Conservation (phyloP, 768 basidiomycete species). For the Hericium erinaceus region DNA sequence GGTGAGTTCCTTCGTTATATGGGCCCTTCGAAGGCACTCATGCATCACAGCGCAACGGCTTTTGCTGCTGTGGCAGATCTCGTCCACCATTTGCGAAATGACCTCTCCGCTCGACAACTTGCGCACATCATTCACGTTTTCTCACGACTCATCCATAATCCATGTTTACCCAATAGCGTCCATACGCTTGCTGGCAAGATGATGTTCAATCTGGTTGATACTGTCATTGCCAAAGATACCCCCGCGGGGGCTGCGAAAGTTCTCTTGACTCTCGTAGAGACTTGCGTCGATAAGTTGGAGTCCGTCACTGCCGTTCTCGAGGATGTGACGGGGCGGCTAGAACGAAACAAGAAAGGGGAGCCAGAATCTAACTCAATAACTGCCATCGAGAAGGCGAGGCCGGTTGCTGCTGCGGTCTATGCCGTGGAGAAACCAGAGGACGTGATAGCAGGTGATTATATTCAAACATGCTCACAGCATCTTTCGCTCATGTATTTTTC, state of each 20-base stretch:
- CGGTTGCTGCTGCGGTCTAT: conserved; percentile 68
- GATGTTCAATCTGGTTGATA: conserved; percentile 82
- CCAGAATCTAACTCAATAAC: conserved; percentile 41
- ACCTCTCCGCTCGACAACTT: conserved; percentile 70
- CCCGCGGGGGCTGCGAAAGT: conserved; percentile 57
- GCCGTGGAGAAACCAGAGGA: conserved; percentile 79
- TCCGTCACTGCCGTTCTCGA: conserved; percentile 60
- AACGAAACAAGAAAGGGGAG: conserved; percentile 32
- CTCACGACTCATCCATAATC: conserved; percentile 83
- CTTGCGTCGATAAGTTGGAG: conserved; percentile 77
- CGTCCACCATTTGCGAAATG: conserved; percentile 81
- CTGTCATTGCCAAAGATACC: conserved; percentile 68
- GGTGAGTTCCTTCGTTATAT: conserved; percentile 32
- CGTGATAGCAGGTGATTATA: conserved; percentile 58
- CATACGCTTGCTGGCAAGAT: conserved; percentile 91
- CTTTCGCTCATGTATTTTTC: conserved; percentile 1
- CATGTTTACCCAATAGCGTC: conserved; percentile 66
- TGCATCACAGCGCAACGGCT: conserved; percentile 50
- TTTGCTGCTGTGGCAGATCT: conserved; percentile 89
- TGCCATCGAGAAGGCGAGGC: conserved; percentile 78
- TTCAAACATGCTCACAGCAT: not conserved
- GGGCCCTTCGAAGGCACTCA: not conserved
- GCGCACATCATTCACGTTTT: conserved; percentile 74
- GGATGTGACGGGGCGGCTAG: conserved; percentile 42
- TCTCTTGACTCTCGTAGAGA: conserved; percentile 71